Conservation (phyloP, 495 filamentous ascomycete species). For the Daldinia decipiens region DNA sequence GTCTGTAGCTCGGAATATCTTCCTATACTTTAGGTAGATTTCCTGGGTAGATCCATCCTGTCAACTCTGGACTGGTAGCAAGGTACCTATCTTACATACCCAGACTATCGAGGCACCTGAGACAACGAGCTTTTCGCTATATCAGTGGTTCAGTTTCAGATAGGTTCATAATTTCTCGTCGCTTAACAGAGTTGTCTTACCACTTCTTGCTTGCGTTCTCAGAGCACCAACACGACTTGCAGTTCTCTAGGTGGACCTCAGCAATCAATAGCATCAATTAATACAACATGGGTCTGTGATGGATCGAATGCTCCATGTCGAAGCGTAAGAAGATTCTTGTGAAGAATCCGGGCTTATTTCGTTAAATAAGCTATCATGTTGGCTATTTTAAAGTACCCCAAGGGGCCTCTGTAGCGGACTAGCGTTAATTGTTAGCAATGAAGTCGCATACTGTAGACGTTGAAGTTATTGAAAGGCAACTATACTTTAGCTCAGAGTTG, state of each 20-base stretch:
- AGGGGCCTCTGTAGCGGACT: slow-evolving; percentile 12
- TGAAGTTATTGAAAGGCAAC: slow-evolving; percentile 9
- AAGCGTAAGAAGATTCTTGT: not conserved
- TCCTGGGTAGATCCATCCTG: not conserved
- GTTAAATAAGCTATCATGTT: not conserved
- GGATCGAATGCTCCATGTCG: not conserved
- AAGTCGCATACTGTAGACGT: not conserved
- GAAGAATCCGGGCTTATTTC: slow-evolving; percentile 1
- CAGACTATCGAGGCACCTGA: not conserved
- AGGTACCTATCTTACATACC: not conserved
- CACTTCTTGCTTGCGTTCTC: not conserved
- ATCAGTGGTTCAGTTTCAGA: not conserved
- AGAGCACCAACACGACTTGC: not conserved
- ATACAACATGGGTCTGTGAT: not conserved
- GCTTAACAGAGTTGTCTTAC: not conserved
- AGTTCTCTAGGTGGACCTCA: not conserved
- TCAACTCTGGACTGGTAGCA: not conserved
- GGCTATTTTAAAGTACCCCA: not conserved
- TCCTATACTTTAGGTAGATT: not conserved
- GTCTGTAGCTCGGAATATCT: not conserved
- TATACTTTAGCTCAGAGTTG: slow-evolving; percentile 21
- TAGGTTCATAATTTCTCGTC: not conserved
- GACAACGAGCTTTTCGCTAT: not conserved
- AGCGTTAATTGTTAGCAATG: not conserved
- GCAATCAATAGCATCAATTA: not conserved